Evolutionary conservation across 1,284 basidiomycete species (phyloP), one percentile per base, ranked within the genome.

Genomic region (Puccinia triticina): DNA sequence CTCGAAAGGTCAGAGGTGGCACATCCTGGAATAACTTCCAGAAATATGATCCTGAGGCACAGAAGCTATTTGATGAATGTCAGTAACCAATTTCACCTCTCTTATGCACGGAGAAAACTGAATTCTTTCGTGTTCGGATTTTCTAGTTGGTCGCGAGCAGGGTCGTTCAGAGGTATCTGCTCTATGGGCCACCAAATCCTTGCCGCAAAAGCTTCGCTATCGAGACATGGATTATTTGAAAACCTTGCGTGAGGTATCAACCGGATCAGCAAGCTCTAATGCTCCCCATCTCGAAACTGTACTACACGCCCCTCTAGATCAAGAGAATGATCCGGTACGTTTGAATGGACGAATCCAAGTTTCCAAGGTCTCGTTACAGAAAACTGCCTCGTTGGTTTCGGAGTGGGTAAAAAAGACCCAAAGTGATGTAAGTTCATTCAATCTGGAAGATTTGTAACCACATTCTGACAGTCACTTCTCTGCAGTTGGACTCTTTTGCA

Each of bases 11-110:
- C 2, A 67, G 40, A 43, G 37, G 16, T 10, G 64, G 21, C 2
- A 67, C 40, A 34, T 43, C 21, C 16, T 67, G 64, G 64, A 67
- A 67, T 16, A 67, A 67, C 21, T 67, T 67, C 23, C 64, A 67
- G 18, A 40, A 67, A 18, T 40, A 43, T n/a, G 37, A 67, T n/a
- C 16, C 64, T 23, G 37, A 40, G 18, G 64, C 64, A 5, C 40
- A 43, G 40, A 67, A 67, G 37, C 34, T 67, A 8, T 67, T 43
- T 43, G 21, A 21, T n/a, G 37, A 67, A 43, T 67, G 64, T 67
- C 3, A 67, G 37, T 43, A 8, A 18, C 1, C 2, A 43, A 23
- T 67, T 4, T 43, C 32, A 29, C 5, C 43, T 43, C 16, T n/a
- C 23, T 43, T 21, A 23, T 43, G 14, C 5, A 23, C 5, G 4